Evolutionary conservation across 2,329 filamentous ascomycete species (phyloP), one percentile per base, ranked within the genome.

Genomic region (Hortaea sp.): DNA sequence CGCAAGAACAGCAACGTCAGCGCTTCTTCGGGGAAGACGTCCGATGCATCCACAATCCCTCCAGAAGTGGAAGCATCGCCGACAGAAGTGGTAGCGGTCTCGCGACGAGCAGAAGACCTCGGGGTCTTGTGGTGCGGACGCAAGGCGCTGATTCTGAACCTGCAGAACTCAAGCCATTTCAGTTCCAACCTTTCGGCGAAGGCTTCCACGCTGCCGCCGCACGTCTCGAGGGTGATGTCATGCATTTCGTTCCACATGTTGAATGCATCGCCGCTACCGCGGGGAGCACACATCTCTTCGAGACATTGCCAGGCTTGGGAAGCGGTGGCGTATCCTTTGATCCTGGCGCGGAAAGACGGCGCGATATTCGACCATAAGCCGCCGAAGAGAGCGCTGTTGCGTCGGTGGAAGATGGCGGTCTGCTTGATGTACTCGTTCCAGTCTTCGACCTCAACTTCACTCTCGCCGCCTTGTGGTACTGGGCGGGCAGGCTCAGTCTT

Each of bases 391-490:
- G 56, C 53, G 27, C 53, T 45, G 39, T 63, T 62, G 27, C 61
- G 56, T 5, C 60, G 53, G 29, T 54, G 52, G 52, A 52, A 63
- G 44, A 63, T 63, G 45, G 60, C 60, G 29, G 59, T 44, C 41
- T 60, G 59, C 42, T 60, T 60, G 53, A 63, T 52, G 49, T 62
- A 60, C 39, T 63, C 60, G 44, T 63, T 63, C 56, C 59, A 59
- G 6, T 55, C 51, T 43, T 61, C 58, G 13, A 61, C 47, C 12
- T 53, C 53, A 13, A 52, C 47, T 28, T 59, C 50, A 6, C 46
- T 41, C 10, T 49, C 52, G 3, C 38, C 41, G 13, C 41, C 49
- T 5, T 42, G 46, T 5, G 39, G 37, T 5, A 48, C 12, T 5
- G 57, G 57, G 10, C 47, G 47, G n/a, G 41, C n/a, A 1, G 60